Base-by-base conservation (phyloP, 371 early-diverging fungal genomes). In the Syncephalastrum racemosum region DNA sequence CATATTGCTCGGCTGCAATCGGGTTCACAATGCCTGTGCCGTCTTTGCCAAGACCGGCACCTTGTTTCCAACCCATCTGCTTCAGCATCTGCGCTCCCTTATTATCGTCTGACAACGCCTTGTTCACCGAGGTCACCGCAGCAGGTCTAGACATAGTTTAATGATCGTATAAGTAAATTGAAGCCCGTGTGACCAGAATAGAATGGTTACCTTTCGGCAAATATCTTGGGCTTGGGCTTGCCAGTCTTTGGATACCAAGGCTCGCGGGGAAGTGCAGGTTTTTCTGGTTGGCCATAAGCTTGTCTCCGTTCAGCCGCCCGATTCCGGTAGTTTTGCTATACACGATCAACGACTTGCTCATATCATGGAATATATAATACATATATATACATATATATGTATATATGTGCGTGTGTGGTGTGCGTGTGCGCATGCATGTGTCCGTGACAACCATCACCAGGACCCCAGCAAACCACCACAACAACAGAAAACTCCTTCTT, bases 241-340 rank as follows among this genome's bases (percentile, higher is more conserved):
- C 36, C 36, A 8, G 36, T 51, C 12, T 56, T 46, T 43, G 18
- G 46, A 15, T 45, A 45, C 22, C 22, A 45, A 16, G 19, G 19
- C 46, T 19, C 22, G 19, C 46, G 19, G 22, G 22, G 46, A 31
- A 31, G 36, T 8, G 36, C 44, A 22, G 58, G 50, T 23, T 51
- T 50, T 14, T 58, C 51, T 4, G 85, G 85, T 41, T 82, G 86
- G 0, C 83, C 83, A 67, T 79, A 79, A n/a, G 82, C 81, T 54
- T 83, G 76, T 44, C 89, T 69, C 47, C 89, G 71, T 62, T 86
- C 87, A 19, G 86, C 89, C 15, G 87, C 87, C 49, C 89, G 68
- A 58, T 88, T 86, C 4, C 86, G 74, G 63, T 88, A 87, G 48
- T 78, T 71, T 53, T 76, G 60, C 55, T 62, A 58, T 46, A 62